Evolutionary conservation across 176 grass and related monocot genomes (phyloP), one percentile per base, ranked within the genome.

Genomic region (Coix lacrymajobi): DNA sequence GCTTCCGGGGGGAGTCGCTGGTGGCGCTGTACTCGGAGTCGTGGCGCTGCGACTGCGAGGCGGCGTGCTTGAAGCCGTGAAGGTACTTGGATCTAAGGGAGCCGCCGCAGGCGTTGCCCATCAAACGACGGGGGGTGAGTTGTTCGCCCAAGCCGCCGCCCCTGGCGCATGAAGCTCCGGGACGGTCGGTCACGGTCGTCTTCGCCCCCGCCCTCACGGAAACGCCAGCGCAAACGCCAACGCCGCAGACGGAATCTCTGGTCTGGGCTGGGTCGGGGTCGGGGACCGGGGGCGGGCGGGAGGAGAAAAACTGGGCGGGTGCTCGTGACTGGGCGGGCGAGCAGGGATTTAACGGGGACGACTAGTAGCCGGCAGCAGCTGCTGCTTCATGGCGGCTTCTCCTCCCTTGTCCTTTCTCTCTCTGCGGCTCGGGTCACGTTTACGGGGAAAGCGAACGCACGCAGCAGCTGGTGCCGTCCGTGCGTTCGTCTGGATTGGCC

Each of bases 81-180:
- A 84, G 79, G 85, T 88, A 80, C 85, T 84, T 95, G 89, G 85
- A 92, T 84, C 87, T 90, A 76, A 89, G 94, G 77, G 83, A 81
- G 13, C 96, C 87, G 52, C 89, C 84, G 91, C 96, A 98, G 79
- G 91, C 81, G 87, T 98, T 98, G 93, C 96, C 96, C 96, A 96
- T 98, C 89, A 98, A 98, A 95, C 84, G 90, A 37, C 75, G 62
- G 85, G 72, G 78, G 40, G 4, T 43, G 41, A 44, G 14, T n/a
- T n/a, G n/a, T n/a, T n/a, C n/a, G 41, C 41, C 12, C 10, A 49
- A 48, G 26, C 80, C 79, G 85, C 81, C 69, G 76, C 39, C 72
- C 89, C 75, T 64, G 79, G 56, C 15, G 77, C 81, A 79, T 86
- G 75, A 85, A 79, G n/a, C 70, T 60, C 65, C 31, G 28, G 51